Base-by-base conservation (phyloP, 2,329 filamentous ascomycete species). In the Decorospora gaudefroyi region DNA sequence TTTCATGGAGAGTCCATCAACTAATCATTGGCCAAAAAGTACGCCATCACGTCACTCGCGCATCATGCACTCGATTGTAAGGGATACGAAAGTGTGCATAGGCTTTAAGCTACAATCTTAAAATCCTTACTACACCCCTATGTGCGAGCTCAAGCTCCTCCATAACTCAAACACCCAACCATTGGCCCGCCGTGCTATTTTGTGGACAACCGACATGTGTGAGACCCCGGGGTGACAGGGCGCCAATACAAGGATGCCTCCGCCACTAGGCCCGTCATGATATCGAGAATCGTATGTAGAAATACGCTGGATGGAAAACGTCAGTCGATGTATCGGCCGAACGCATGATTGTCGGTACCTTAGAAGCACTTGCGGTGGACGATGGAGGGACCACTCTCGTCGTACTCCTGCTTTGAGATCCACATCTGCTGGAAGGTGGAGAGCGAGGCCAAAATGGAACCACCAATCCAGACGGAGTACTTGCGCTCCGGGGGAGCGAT, bases 391-490 rank as follows among this genome's bases (percentile, higher is more conserved):
- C 92, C 92, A 78, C 87, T 93, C 90, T 97, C 93, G 83, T 99
- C 93, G 86, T 97, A 97, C 84, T 97, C 92, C 83, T 99, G 93
- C 90, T 99, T 99, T 71, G 93, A 99, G 86, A 99, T 97, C 93
- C 93, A 99, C 93, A 99, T 99, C 83, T 99, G 93, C 85, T 99
- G 93, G 92, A 99, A 99, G 78, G 93, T 99, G 67, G 93, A 99
- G 71, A 99, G 88, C 60, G 93, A 99, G 69, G 93, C 93, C 73
- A 99, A 81, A 81, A 99, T 99, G 78, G 93, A 99, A 85, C 93
- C 93, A 93, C 93, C 93, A 77, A 99, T 99, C 93, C 93, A 99
- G 84, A 99, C 93, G 59, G 93, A 97, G 90, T 99, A 99, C 86
- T 99, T 99, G 80, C 93, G 90, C 88, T 99, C 93, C 66, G 93